A percentile compares a stretch with the other conserved stretches of the same genome.
phyloP scores from a whole-genome alignment of 2,329 filamentous ascomycete species.

The Hymenoscyphus infarciens region DNA sequence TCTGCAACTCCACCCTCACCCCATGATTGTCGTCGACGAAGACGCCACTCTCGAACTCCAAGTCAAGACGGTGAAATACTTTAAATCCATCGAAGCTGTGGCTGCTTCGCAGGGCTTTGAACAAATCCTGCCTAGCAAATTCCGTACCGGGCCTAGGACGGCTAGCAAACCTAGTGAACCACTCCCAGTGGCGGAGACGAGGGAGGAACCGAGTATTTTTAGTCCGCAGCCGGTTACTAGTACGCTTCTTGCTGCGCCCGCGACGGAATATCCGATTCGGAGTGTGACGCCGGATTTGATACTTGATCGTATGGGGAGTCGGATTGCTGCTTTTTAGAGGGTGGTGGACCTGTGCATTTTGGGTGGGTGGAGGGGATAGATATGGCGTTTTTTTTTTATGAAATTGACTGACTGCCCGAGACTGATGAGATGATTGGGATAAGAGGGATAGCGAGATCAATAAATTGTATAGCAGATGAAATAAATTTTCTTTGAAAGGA shows the following conservation, averaged over 20 bases:
- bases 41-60: constrained; percentile 71
- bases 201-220: constrained; percentile 43
- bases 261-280: constrained; percentile 52
- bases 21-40: constrained; percentile 80
- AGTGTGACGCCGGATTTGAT: constrained; percentile 57
- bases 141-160: constrained; percentile 48
- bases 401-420: too few relatives aligned
- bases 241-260: constrained; percentile 52
- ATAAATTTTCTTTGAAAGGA: too few relatives aligned
- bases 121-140: constrained; percentile 53
- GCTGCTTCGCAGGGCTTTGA: constrained; percentile 55
- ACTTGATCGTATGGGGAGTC: constrained; percentile 44
- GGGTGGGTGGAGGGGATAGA: not conserved
- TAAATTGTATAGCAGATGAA: too few relatives aligned
- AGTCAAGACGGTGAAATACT: constrained; percentile 72
- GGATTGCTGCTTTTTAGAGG: constrained; percentile 27
- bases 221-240: constrained; percentile 54
- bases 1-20: constrained; percentile 75
- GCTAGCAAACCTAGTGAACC: constrained; percentile 20
- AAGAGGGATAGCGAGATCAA: too few relatives aligned
- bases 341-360: too few relatives aligned
- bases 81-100: constrained; percentile 67
- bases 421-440: too few relatives aligned
- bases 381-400: not conserved
- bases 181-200: constrained; percentile 19